A percentile compares a stretch with the other conserved stretches of the same genome.
Evolutionary conservation across 2,329 filamentous ascomycete species (phyloP).

Genomic region (Fusarium burgessii): DNA sequence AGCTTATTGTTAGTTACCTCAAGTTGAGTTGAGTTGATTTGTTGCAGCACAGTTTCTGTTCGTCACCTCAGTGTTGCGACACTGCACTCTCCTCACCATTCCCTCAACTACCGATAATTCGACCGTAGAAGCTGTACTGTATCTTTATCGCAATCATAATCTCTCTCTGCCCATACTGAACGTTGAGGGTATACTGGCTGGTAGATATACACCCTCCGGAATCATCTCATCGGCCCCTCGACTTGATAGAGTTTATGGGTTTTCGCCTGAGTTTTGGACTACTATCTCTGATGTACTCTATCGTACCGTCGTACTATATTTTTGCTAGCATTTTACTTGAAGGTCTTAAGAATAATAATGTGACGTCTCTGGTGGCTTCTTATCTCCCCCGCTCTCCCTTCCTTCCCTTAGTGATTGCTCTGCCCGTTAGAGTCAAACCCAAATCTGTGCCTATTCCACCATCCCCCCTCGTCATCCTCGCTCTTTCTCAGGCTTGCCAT

Average conservation of each 20-base stretch:
- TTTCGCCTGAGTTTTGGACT: not conserved
- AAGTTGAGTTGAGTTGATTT: constrained; percentile 5
- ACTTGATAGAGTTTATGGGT: constrained; percentile 29
- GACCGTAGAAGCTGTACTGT: not conserved
- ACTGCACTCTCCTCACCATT: constrained; percentile 26
- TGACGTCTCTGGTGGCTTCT: constrained; percentile 27
- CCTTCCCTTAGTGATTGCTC: constrained; percentile 5
- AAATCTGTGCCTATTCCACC: constrained; percentile 5
- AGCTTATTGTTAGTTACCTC: not conserved
- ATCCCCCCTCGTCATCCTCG: not conserved
- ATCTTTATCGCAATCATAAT: not conserved
- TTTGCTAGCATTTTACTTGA: constrained; percentile 18
- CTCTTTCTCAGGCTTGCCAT: constrained; percentile 11
- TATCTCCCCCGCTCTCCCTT: constrained; percentile 39
- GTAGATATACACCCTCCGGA: constrained; percentile 23
- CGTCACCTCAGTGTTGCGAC: constrained; percentile 15
- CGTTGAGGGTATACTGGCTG: not conserved
- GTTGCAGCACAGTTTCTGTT: constrained; percentile 9
- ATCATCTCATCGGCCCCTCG: constrained; percentile 31
- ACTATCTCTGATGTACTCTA: constrained; percentile 1
- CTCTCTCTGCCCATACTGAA: not conserved
- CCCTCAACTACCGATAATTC: constrained; percentile 20
- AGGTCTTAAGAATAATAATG: constrained; percentile 10
- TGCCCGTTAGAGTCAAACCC: constrained; percentile 18
- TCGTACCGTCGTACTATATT: constrained; percentile 3